Evolutionary conservation across 129 eudicot species (phyloP).

Genomic region (Calendula officinalis): DNA sequence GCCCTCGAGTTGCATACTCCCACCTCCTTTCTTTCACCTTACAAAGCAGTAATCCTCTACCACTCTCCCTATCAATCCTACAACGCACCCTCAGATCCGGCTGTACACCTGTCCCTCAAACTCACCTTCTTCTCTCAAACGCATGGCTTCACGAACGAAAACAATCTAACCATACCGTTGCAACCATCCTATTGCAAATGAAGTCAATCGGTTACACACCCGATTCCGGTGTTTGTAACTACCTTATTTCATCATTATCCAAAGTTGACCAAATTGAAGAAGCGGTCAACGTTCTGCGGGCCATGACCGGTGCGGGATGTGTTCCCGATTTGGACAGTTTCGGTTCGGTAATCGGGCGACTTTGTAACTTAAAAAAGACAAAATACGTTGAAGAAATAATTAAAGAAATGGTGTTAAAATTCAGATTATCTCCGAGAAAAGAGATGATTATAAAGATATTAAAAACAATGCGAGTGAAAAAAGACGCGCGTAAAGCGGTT

Average conservation of each 20-base stretch:
- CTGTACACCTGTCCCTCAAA: constrained; percentile 64
- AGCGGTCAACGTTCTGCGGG: constrained; percentile 54
- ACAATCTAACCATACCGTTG: constrained; percentile 31
- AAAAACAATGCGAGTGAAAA: constrained; percentile 50
- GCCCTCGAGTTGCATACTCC: constrained; percentile 42
- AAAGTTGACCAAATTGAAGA: constrained; percentile 57
- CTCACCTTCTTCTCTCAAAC: constrained; percentile 56
- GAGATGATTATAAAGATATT: constrained; percentile 47
- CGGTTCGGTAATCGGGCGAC: constrained; percentile 46
- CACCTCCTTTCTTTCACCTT: constrained; percentile 62
- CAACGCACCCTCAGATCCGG: constrained; percentile 79
- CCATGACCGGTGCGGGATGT: constrained; percentile 64
- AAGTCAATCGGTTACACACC: constrained; percentile 58
- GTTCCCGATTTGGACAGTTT: constrained; percentile 73
- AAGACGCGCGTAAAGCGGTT: constrained; percentile 62
- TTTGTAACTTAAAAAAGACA: constrained; percentile 49
- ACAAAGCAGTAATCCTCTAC: constrained; percentile 50
- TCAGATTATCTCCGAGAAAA: constrained; percentile 62
- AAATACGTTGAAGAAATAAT: constrained; percentile 34
- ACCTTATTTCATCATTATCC: constrained; percentile 65
- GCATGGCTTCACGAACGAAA: constrained; percentile 59
- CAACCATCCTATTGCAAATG: constrained; percentile 53
- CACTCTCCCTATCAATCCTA: constrained; percentile 57
- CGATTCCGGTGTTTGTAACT: constrained; percentile 72
- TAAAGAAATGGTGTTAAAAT: constrained; percentile 59